Conservation (phyloP, 2,329 filamentous ascomycete genomes). For the Neonectria faginata region DNA sequence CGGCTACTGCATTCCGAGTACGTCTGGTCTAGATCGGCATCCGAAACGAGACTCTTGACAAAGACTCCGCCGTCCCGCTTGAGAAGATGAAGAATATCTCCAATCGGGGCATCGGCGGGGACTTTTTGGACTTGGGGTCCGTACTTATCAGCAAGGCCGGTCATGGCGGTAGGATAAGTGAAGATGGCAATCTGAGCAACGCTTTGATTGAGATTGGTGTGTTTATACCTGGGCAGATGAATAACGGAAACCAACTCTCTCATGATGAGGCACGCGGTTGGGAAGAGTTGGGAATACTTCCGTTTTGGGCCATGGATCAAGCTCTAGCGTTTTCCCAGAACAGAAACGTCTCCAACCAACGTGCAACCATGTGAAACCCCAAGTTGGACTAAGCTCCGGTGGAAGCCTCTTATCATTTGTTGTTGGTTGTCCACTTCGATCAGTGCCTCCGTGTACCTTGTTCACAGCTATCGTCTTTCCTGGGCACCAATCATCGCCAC, state of each 20-base stretch:
- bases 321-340: neutral
- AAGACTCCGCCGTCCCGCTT: slow-evolving; percentile 20
- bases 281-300: neutral
- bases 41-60: slow-evolving; percentile 6
- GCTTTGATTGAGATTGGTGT: too few species aligned
- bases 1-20: slow-evolving; percentile 1
- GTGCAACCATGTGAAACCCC: neutral
- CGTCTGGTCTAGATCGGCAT: slow-evolving; percentile 7
- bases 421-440: neutral
- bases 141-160: slow-evolving; percentile 13
- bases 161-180: neutral
- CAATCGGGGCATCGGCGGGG: slow-evolving; percentile 5
- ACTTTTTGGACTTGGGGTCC: slow-evolving; percentile 17
- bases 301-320: slow-evolving; percentile 14
- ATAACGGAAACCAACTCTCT: too few species aligned
- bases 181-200: too few species aligned
- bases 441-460: neutral
- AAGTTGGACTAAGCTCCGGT: too few species aligned
- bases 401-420: too few species aligned
- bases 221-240: neutral
- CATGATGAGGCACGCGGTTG: too few species aligned
- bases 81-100: slow-evolving; percentile 9
- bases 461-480: neutral
- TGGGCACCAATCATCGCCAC: slow-evolving; percentile 2
- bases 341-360: neutral